Conservation (phyloP, 306 rosid species). For the Pyrus bretschneideri region DNA sequence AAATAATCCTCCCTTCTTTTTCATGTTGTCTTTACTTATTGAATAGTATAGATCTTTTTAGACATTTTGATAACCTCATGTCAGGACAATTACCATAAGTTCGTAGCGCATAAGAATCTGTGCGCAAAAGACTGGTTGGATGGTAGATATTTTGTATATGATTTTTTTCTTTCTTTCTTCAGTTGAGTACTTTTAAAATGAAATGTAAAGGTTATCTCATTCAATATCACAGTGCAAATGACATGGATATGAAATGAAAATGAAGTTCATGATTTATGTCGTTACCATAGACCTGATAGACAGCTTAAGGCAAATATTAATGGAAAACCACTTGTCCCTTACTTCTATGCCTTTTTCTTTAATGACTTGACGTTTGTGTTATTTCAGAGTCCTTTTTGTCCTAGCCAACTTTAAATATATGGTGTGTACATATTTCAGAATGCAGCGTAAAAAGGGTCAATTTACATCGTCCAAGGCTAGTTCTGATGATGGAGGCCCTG, state of each 20-base stretch:
- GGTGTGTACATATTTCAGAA: constrained; percentile 25
- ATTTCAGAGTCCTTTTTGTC: background rate
- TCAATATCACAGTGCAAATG: background rate
- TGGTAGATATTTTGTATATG: no score
- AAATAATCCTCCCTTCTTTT: no score
- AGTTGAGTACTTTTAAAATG: background rate
- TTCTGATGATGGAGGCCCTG: constrained; percentile 36
- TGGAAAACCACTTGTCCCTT: background rate
- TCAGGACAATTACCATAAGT: no score
- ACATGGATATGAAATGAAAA: background rate
- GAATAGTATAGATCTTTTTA: no score
- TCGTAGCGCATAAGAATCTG: no score
- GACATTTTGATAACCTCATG: no score
- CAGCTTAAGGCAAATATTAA: background rate
- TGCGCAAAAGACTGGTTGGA: no score
- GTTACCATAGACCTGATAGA: background rate
- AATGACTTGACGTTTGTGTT: background rate
- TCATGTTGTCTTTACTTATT: no score
- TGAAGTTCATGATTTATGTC: background rate
- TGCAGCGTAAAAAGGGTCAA: constrained; percentile 61
- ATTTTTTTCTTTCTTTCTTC: background rate
- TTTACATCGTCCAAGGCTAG: constrained; percentile 39
- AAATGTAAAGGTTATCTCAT: background rate
- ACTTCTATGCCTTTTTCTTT: background rate
- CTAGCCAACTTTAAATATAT: background rate